phyloP scores from a whole-genome alignment of 2,329 filamentous ascomycete genomes.

The Tolypocladium guangdongense region DNA sequence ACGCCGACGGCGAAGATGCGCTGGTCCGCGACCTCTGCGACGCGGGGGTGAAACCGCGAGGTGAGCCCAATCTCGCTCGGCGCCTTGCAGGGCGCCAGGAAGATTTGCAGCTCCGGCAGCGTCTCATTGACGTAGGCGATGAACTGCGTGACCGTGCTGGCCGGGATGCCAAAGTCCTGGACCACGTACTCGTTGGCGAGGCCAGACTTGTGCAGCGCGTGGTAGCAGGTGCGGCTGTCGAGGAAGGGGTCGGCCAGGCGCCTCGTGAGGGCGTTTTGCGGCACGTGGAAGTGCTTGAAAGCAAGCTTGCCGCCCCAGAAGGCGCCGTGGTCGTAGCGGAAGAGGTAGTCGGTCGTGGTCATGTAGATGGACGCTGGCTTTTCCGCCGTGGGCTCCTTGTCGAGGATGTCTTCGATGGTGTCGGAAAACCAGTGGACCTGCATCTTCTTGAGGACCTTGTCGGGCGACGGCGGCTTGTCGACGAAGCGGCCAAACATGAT shows the following conservation, averaged over 20 bases:
- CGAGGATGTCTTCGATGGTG: slow-evolving; percentile 14
- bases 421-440: slow-evolving; percentile 19
- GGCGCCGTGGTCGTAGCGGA: slow-evolving; percentile 44
- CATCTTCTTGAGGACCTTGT: slow-evolving; percentile 23
- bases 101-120: slow-evolving; percentile 18
- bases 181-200: slow-evolving; percentile 36
- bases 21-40: slow-evolving; percentile 16
- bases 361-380: slow-evolving; percentile 19
- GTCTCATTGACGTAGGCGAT: slow-evolving; percentile 18
- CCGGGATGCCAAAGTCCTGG: slow-evolving; percentile 31
- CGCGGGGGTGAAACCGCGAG: slow-evolving; percentile 21
- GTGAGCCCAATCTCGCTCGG: slow-evolving; percentile 17
- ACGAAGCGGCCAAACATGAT: slow-evolving; percentile 39
- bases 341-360: slow-evolving; percentile 41
- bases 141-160: slow-evolving; percentile 15
- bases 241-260: slow-evolving; percentile 40
- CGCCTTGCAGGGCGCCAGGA: slow-evolving; percentile 17
- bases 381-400: slow-evolving; percentile 13
- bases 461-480: slow-evolving; percentile 31
- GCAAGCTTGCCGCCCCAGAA: slow-evolving; percentile 42
- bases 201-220: slow-evolving; percentile 37
- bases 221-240: slow-evolving; percentile 42
- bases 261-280: slow-evolving; percentile 38
- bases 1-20: slow-evolving; percentile 34
- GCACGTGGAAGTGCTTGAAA: slow-evolving; percentile 39